phyloP scores from a whole-genome alignment of 306 rosid genomes.

The Fragaria vesca region DNA sequence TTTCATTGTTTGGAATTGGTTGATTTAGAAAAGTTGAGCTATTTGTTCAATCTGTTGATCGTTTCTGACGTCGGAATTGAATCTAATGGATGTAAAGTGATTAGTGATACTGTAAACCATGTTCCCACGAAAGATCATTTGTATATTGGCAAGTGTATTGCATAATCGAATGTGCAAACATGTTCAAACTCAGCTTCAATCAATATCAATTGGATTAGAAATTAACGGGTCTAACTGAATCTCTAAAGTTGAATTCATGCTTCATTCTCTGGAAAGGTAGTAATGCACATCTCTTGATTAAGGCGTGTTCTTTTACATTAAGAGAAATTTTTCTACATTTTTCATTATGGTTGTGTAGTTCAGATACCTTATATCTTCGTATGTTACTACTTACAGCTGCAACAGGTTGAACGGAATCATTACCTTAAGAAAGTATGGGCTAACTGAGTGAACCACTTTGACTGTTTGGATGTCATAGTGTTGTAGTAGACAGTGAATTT shows the following conservation, averaged over 20 bases:
- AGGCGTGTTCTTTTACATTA: not conserved
- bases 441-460: slow-evolving; percentile 11
- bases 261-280: not conserved
- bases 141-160: not conserved
- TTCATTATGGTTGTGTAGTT: not conserved
- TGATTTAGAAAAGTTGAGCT: slow-evolving; percentile 6
- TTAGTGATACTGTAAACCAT: not conserved
- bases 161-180: not conserved
- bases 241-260: not conserved
- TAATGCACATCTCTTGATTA: not conserved
- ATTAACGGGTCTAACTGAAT: not conserved
- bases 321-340: not conserved
- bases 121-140: not conserved
- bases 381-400: slow-evolving; percentile 24
- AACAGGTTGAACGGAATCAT: slow-evolving; percentile 42
- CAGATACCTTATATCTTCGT: slow-evolving; percentile 6
- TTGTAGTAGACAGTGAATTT: slow-evolving; percentile 29
- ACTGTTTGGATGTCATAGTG: slow-evolving; percentile 15
- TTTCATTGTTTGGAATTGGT: not conserved
- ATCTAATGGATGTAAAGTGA: not conserved
- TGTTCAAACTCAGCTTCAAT: not conserved
- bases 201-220: not conserved
- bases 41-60: not conserved
- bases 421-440: slow-evolving; percentile 16
- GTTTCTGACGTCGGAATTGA: not conserved